phyloP scores from a whole-genome alignment of 192 early-diverging fungal genomes.

The Coemansia asiatica region DNA sequence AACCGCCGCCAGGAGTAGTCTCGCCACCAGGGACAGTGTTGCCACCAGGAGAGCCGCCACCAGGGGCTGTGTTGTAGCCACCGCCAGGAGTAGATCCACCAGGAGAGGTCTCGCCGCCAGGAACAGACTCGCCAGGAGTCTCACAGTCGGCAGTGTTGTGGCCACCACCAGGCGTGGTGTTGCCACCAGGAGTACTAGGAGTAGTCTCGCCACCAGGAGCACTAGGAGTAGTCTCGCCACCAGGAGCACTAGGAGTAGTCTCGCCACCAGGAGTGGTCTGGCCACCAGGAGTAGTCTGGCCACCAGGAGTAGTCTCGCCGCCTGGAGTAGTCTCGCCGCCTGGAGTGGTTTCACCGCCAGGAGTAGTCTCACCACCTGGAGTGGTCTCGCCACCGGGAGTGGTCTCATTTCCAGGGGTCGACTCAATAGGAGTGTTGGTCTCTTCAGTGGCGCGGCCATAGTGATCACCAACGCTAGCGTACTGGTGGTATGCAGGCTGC shows the following conservation, averaged over 20 bases:
- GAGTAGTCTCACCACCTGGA: constrained; percentile 16
- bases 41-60: constrained; percentile 16
- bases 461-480: constrained; percentile 21
- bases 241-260: constrained; percentile 11
- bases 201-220: constrained; percentile 4
- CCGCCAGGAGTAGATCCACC: no score
- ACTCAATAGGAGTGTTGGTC: constrained; percentile 17
- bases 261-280: constrained; percentile 13
- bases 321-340: constrained; percentile 13
- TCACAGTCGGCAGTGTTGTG: no score
- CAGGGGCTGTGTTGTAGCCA: constrained; percentile 1
- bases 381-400: constrained; percentile 4
- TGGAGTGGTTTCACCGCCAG: neutral
- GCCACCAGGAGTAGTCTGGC: neutral
- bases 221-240: constrained; percentile 12
- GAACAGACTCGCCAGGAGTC: constrained; percentile 15
- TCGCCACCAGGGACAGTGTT: constrained; percentile 14
- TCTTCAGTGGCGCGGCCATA: constrained; percentile 44
- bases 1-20: constrained; percentile 1
- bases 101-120: constrained; percentile 3
- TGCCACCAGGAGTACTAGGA: constrained; percentile 20
- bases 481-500: constrained; percentile 19
- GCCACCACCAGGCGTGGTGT: constrained; percentile 14
- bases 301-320: constrained; percentile 12
- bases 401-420: neutral